phyloP scores from a whole-genome alignment of 495 filamentous ascomycete genomes.

The Wilcoxina mikolae region DNA sequence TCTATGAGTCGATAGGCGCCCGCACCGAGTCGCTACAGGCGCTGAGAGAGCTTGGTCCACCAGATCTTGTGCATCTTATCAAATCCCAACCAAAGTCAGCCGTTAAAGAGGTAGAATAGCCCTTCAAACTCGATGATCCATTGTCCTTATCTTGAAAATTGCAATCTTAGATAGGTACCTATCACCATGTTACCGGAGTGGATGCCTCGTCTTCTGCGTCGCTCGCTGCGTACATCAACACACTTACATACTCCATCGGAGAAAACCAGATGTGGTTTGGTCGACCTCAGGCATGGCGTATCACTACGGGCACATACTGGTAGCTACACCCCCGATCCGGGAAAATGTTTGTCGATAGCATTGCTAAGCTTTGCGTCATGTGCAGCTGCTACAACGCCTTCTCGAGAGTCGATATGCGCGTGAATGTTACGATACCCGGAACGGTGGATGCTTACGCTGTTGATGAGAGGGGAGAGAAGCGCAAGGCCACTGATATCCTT shows the following conservation, averaged over 20 bases:
- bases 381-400: slow-evolving; percentile 97
- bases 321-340: slow-evolving; percentile 31
- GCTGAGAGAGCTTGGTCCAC: slow-evolving; percentile 83
- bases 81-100: slow-evolving; percentile 60
- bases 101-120: slow-evolving; percentile 42
- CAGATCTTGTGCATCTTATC: slow-evolving; percentile 85
- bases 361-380: slow-evolving; percentile 16
- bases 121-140: not conserved
- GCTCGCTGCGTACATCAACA: slow-evolving; percentile 95
- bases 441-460: slow-evolving; percentile 92
- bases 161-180: slow-evolving; percentile 58
- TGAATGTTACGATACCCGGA: slow-evolving; percentile 90
- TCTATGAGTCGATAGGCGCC: slow-evolving; percentile 75
- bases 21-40: slow-evolving; percentile 72
- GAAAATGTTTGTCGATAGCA: not conserved
- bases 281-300: slow-evolving; percentile 45
- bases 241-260: slow-evolving; percentile 75
- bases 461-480: slow-evolving; percentile 87
- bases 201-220: slow-evolving; percentile 96
- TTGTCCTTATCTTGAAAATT: slow-evolving; percentile 16
- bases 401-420: slow-evolving; percentile 93
- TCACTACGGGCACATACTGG: slow-evolving; percentile 89
- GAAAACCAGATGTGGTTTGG: slow-evolving; percentile 44
- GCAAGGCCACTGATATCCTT: slow-evolving; percentile 74
- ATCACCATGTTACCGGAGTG: slow-evolving; percentile 95